A percentile compares a stretch with the other conserved stretches of the same genome.
Evolutionary conservation across 108 stramenopile species (phyloP).

Genomic region (Pseudonitzschia delicatissima): DNA sequence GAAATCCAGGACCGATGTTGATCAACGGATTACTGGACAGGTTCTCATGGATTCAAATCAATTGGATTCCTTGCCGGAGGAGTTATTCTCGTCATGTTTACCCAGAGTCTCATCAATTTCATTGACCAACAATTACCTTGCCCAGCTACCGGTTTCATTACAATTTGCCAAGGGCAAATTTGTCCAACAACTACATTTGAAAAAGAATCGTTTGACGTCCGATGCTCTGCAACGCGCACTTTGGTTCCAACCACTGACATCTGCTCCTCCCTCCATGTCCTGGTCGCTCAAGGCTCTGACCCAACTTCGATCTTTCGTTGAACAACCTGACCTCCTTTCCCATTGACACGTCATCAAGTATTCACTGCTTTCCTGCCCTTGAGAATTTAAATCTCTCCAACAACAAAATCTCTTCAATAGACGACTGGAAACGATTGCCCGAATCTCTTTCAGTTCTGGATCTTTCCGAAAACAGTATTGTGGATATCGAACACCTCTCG

Average conservation of each 20-base stretch:
- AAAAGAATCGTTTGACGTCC: conserved; percentile 15
- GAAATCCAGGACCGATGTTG: neutral
- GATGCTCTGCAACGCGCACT: neutral
- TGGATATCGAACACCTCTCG: conserved; percentile 22
- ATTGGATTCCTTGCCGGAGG: conserved; percentile 17
- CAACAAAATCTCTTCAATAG: conserved; percentile 19
- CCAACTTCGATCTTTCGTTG: conserved; percentile 18
- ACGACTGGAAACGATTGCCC: conserved; percentile 16
- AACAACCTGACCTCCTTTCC: conserved; percentile 21
- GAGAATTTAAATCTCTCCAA: conserved; percentile 14
- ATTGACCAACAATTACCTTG: conserved; percentile 3
- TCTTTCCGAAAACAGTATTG: conserved; percentile 34
- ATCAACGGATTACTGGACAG: conserved; percentile 6
- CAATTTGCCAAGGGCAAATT: neutral
- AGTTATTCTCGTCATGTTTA: conserved; percentile 13
- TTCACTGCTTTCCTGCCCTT: conserved; percentile 6
- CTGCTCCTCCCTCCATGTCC: neutral
- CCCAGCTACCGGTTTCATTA: conserved; percentile 8
- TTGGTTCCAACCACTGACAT: neutral
- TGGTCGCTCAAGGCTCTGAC: conserved; percentile 14
- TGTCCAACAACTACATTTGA: conserved; percentile 5
- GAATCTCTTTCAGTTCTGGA: conserved; percentile 18
- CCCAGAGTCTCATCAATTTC: conserved; percentile 18
- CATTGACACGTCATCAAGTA: neutral
- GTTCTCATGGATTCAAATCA: conserved; percentile 10